Percentiles rank a stretch among this genome's conserved stretches.
Conservation (phyloP, 768 basidiomycete genomes). For the Floccularia luteovirens region DNA sequence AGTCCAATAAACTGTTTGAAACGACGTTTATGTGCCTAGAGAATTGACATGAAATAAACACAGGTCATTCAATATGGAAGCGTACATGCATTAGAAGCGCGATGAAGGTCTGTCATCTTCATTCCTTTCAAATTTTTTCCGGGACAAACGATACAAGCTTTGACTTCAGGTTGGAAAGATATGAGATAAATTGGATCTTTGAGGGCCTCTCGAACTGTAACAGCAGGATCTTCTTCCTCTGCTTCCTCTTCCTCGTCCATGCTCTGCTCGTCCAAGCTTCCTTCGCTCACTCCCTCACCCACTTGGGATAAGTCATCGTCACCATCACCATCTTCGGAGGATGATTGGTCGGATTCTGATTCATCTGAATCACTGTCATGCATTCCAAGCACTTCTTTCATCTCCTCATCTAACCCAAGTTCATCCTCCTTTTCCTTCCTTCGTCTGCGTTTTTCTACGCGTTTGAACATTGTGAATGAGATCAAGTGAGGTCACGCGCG, state of each 20-base stretch:
- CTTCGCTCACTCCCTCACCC: slow-evolving; percentile 11
- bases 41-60: slow-evolving; percentile 1
- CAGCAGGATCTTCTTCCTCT: slow-evolving; percentile 28
- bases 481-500: background rate
- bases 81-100: slow-evolving; percentile 53
- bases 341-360: slow-evolving; percentile 46
- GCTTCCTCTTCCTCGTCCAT: slow-evolving; percentile 17
- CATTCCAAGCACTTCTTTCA: slow-evolving; percentile 56
- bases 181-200: slow-evolving; percentile 56
- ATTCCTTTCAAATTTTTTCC: slow-evolving; percentile 61
- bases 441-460: slow-evolving; percentile 58
- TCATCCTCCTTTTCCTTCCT: slow-evolving; percentile 61
- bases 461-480: slow-evolving; percentile 59
- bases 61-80: slow-evolving; percentile 9
- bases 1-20: slow-evolving; percentile 40
- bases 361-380: slow-evolving; percentile 75
- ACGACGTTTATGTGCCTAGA: slow-evolving; percentile 59
- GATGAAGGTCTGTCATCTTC: slow-evolving; percentile 51
- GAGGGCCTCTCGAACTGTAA: slow-evolving; percentile 55
- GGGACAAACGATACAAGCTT: slow-evolving; percentile 63
- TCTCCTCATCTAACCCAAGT: slow-evolving; percentile 55
- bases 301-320: slow-evolving; percentile 14
- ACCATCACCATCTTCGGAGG: slow-evolving; percentile 8
- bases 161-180: slow-evolving; percentile 44
- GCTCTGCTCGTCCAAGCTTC: slow-evolving; percentile 14